Conservation (phyloP, 139 green algal genomes). For the Yamagishiella unicocca region DNA sequence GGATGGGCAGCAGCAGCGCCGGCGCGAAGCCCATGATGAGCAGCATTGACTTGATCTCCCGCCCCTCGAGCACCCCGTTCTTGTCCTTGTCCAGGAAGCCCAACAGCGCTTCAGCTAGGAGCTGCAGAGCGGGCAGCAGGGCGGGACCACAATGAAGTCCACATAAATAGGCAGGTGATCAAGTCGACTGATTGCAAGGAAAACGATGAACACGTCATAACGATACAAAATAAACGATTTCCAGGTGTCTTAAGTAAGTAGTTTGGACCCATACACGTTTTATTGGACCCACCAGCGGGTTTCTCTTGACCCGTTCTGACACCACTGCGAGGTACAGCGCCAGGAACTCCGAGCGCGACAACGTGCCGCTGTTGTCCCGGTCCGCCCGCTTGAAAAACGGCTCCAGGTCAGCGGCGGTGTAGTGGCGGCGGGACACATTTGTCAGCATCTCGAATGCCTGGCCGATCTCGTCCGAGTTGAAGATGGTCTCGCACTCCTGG, state of each 20-base stretch:
- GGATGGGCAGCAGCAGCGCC: constrained; percentile 38
- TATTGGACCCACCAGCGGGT: constrained; percentile 46
- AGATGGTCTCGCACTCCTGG: constrained; percentile 29
- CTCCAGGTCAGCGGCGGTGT: constrained; percentile 7
- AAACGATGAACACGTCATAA: too few relatives aligned
- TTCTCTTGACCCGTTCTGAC: constrained; percentile 37
- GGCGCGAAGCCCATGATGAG: constrained; percentile 33
- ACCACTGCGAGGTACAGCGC: constrained; percentile 47
- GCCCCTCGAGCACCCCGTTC: constrained; percentile 44
- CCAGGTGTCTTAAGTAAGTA: too few relatives aligned
- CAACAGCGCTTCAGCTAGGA: constrained; percentile 37
- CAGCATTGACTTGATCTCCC: constrained; percentile 37
- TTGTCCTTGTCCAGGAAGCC: constrained; percentile 39
- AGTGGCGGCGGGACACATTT: neutral
- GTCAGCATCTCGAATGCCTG: constrained; percentile 37
- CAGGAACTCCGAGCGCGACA: constrained; percentile 48
- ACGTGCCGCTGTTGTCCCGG: constrained; percentile 1
- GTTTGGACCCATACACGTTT: too few relatives aligned
- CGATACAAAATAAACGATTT: too few relatives aligned
- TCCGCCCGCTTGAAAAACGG: constrained; percentile 18
- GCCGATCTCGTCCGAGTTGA: constrained; percentile 25
- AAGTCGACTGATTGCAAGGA: too few relatives aligned
- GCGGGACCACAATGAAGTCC: too few relatives aligned
- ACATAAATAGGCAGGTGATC: too few relatives aligned
- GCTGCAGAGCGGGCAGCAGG: neutral